phyloP scores from a whole-genome alignment of 345 rosid genomes.

The Ceriops tagal region DNA sequence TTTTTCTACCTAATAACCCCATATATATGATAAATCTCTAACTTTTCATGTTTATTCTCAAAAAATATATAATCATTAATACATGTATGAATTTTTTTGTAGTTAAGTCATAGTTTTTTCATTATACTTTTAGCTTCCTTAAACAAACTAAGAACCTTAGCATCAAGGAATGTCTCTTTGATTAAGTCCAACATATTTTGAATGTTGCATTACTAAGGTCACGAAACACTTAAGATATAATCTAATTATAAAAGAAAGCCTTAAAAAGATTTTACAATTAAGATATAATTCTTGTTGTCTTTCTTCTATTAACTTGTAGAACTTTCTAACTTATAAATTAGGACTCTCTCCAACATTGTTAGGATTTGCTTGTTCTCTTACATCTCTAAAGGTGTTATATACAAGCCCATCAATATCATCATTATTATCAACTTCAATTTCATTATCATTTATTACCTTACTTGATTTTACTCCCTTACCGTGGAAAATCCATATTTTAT shows the following conservation, averaged over 20 bases:
- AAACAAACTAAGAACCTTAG: neutral
- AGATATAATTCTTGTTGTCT: neutral
- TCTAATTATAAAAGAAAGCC: neutral
- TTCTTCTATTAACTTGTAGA: neutral
- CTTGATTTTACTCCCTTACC: neutral
- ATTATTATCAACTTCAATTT: neutral
- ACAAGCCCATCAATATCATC: neutral
- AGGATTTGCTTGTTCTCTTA: too few relatives aligned
- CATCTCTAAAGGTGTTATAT: neutral
- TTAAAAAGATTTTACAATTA: neutral
- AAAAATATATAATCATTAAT: neutral
- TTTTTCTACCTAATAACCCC: neutral
- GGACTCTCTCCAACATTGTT: neutral
- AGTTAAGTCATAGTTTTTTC: neutral
- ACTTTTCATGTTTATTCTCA: neutral
- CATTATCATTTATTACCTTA: neutral
- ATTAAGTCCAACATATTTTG: neutral
- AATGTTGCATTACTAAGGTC: neutral
- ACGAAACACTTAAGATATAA: neutral
- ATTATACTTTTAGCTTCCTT: neutral
- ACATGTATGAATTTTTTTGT: conserved; percentile 4
- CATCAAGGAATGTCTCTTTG: neutral
- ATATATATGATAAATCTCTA: neutral
- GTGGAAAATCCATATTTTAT: neutral
- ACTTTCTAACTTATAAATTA: neutral